These are phyloP conservation scores for Mimosa bimucronata DNA, from an alignment of 306 rosid species.

Conservation along the genomic window DNA sequence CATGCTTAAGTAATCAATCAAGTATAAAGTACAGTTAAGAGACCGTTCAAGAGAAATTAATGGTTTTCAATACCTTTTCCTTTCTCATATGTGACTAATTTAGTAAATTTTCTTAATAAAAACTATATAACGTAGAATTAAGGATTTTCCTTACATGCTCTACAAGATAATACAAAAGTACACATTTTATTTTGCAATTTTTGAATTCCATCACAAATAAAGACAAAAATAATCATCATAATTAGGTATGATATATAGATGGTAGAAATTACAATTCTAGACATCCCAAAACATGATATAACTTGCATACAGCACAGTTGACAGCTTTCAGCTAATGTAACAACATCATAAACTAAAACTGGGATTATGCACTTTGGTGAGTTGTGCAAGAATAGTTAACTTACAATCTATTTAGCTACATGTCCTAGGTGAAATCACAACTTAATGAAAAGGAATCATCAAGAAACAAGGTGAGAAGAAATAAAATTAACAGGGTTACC, in stretches of 20 bases:
- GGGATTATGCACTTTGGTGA: constrained; percentile 11
- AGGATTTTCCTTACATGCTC: neutral
- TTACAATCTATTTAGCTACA: constrained; percentile 17
- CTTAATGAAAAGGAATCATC: constrained; percentile 10
- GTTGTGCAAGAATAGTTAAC: constrained; percentile 5
- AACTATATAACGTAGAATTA: neutral
- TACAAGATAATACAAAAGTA: constrained; percentile 1
- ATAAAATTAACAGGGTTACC: constrained; percentile 55
- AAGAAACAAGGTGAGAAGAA: constrained; percentile 19
- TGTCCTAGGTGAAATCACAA: neutral
- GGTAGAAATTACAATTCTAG: constrained; percentile 2
- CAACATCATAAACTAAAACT: neutral
- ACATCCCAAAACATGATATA: constrained; percentile 11
- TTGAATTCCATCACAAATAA: neutral
- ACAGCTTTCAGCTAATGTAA: neutral
- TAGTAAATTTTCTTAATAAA: neutral
- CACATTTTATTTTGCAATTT: constrained; percentile 13
- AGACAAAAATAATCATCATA: neutral
- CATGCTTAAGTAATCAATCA: constrained; percentile 11
- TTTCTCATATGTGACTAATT: constrained; percentile 7
- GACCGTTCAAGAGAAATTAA: constrained; percentile 10
- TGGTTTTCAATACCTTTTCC: constrained; percentile 4
- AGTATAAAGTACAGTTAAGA: constrained; percentile 3
- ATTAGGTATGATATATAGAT: neutral
- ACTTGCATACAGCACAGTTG: neutral